phyloP scores from a whole-genome alignment of 495 filamentous ascomycete genomes.

The Aspergillus diversus region DNA sequence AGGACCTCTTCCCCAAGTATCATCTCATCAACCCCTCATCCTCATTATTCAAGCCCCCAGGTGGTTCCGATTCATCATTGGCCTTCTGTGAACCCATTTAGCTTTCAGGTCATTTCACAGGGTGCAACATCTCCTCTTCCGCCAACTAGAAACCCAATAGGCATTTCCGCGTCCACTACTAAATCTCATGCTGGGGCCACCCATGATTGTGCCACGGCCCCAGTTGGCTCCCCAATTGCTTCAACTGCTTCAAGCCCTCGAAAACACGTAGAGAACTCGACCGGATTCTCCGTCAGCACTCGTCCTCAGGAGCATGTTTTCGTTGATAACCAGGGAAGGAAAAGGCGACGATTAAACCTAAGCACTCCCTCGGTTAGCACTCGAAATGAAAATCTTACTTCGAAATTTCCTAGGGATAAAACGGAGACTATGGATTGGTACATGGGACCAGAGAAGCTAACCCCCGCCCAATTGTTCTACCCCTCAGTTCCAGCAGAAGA shows the following conservation, averaged over 20 bases:
- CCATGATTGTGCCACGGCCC: background rate
- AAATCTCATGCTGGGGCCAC: background rate
- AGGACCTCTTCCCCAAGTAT: background rate
- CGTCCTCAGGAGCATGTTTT: conserved; percentile 32
- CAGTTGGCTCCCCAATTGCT: background rate
- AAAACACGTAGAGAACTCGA: conserved; percentile 2
- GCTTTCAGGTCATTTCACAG: background rate
- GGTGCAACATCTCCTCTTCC: background rate
- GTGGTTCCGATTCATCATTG: background rate
- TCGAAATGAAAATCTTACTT: background rate
- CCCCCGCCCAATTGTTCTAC: conserved; percentile 30
- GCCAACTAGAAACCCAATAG: background rate
- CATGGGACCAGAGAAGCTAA: conserved; percentile 32
- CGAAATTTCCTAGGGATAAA: background rate
- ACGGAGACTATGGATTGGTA: conserved; percentile 28
- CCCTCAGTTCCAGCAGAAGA: conserved; percentile 20
- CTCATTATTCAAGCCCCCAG: conserved; percentile 4
- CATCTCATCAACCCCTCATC: background rate
- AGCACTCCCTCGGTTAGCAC: conserved; percentile 1
- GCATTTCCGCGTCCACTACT: background rate
- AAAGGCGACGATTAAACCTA: conserved; percentile 42
- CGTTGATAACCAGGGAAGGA: conserved; percentile 44
- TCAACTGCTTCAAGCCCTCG: background rate
- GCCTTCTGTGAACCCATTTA: background rate
- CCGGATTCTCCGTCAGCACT: background rate